Evolutionary conservation across 805 yeast species (phyloP).

Genomic region (Saturnispora diversa): DNA sequence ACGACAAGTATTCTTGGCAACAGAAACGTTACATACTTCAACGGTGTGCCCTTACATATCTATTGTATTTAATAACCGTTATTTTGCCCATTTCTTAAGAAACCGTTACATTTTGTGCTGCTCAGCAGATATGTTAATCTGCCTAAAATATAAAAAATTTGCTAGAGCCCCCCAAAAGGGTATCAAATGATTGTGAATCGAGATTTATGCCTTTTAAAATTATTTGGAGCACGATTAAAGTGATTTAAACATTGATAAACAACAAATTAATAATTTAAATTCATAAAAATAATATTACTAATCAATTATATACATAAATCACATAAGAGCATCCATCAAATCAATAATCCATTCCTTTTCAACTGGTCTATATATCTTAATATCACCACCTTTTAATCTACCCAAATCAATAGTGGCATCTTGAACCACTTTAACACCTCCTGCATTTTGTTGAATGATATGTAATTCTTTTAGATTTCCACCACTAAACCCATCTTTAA

Average conservation of each 20-base stretch:
- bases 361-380: conserved; percentile 42
- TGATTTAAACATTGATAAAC: too few relatives aligned
- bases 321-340: conserved; percentile 14
- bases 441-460: conserved; percentile 45
- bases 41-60: too few relatives aligned
- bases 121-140: too few relatives aligned
- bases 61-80: too few relatives aligned
- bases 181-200: background rate
- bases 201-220: too few relatives aligned
- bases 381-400: conserved; percentile 35
- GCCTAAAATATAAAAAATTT: too few relatives aligned
- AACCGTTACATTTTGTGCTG: too few relatives aligned
- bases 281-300: background rate
- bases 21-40: too few relatives aligned
- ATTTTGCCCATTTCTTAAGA: too few relatives aligned
- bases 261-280: background rate
- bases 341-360: conserved; percentile 36
- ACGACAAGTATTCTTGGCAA: too few relatives aligned
- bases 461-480: conserved; percentile 21
- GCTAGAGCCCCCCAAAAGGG: too few relatives aligned
- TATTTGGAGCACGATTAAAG: too few relatives aligned
- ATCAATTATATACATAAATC: background rate
- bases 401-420: conserved; percentile 33
- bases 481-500: conserved; percentile 21
- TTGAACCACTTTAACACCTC: conserved; percentile 34